Conservation (phyloP, 2,329 filamentous ascomycete genomes). For the Celoporthe dispersa region DNA sequence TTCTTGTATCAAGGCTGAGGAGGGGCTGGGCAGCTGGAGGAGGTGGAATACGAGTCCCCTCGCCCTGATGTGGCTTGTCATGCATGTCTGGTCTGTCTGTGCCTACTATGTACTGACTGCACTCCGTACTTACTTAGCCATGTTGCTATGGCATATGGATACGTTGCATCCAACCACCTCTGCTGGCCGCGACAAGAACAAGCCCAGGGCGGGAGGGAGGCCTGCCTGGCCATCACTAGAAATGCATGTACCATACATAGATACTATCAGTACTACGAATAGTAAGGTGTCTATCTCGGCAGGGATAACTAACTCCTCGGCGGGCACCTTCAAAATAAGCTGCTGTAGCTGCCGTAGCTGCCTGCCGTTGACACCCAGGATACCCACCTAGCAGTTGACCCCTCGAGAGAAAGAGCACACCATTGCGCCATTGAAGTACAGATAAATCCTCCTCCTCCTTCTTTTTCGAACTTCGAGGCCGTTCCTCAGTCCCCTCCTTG, state of each 20-base stretch:
- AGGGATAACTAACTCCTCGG: not conserved
- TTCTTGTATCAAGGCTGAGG: not conserved
- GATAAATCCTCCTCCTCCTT: constrained; percentile 3
- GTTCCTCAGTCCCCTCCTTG: not conserved
- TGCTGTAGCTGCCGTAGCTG: constrained; percentile 1
- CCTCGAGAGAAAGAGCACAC: not conserved
- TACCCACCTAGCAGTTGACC: constrained; percentile 10
- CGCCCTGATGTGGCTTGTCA: not conserved
- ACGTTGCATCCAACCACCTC: not conserved
- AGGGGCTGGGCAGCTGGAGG: not conserved
- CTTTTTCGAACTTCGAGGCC: not conserved
- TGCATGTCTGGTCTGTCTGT: not conserved
- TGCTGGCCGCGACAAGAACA: not conserved
- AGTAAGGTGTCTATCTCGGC: not conserved
- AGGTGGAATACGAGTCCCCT: not conserved
- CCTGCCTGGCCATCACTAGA: not conserved
- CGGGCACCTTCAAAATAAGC: not conserved
- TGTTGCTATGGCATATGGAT: not conserved
- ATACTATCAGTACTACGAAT: not conserved
- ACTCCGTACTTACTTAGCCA: not conserved
- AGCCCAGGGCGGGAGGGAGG: not conserved
- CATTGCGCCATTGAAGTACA: constrained; percentile 2
- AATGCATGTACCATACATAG: not conserved
- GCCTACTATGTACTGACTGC: too few relatives aligned
- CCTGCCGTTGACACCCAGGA: constrained; percentile 1